Conservation (phyloP, 202 grass and related monocot species). For the Cymbopogon flexuosus region DNA sequence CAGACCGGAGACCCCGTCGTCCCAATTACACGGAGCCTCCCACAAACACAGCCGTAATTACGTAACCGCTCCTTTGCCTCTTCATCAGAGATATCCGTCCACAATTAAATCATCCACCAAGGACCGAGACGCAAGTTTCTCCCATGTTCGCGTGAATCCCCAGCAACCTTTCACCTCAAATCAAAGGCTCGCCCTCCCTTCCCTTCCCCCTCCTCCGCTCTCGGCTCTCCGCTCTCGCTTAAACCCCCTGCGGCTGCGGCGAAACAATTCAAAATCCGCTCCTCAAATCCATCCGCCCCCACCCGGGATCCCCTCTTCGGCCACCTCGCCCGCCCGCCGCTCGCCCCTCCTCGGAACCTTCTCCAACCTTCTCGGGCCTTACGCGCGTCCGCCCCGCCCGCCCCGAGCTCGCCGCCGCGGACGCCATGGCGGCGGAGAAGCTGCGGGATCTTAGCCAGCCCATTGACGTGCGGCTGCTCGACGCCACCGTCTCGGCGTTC, state of each 20-base stretch:
- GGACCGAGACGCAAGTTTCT: not conserved
- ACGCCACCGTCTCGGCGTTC: conserved; percentile 90
- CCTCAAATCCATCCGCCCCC: not conserved
- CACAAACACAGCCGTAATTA: not conserved
- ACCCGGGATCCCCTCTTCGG: not conserved
- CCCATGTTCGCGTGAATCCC: conserved; percentile 6
- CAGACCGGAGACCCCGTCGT: not conserved
- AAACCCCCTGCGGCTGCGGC: conserved; percentile 11
- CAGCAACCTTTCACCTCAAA: not conserved
- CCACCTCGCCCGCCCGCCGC: conserved; percentile 4
- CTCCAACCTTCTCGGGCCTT: not conserved
- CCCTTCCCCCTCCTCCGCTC: too few species aligned
- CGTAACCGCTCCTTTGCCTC: not conserved
- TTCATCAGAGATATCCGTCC: rapidly evolving
- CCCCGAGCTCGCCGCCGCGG: conserved; percentile 6
- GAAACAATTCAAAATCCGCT: conserved; percentile 15
- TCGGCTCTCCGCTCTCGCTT: not conserved
- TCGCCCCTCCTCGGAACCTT: not conserved
- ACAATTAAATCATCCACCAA: not conserved
- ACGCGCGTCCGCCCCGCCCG: not conserved
- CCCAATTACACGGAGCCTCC: not conserved
- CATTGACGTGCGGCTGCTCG: conserved; percentile 77
- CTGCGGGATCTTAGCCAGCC: conserved; percentile 92
- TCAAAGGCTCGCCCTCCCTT: not conserved
- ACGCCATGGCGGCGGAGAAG: conserved; percentile 74